Evolutionary conservation across 768 basidiomycete genomes (phyloP).

Genomic region (Hydnomerulius pinastri): DNA sequence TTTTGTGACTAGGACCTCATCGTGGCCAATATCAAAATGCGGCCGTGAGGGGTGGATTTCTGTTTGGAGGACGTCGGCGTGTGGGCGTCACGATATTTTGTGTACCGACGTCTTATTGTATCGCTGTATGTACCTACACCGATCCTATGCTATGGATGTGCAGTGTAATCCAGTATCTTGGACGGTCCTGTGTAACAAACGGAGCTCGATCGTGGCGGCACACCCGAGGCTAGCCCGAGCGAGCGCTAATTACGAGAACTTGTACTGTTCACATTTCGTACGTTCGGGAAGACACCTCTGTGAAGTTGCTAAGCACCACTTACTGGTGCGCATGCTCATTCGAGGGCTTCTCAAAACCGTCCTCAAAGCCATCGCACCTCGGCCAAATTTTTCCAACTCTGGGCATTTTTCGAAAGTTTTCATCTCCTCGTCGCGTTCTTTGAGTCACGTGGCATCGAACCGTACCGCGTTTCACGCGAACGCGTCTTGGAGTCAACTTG

Average conservation of each 20-base stretch:
- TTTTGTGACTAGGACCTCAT: conserved; percentile 60
- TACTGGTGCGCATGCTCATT: too few relatives aligned
- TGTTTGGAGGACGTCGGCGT: not conserved
- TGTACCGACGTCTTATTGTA: too few relatives aligned
- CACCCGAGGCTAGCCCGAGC: too few relatives aligned
- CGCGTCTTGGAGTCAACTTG: not conserved
- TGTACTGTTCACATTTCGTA: not conserved
- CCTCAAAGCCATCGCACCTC: too few relatives aligned
- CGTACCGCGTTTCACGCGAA: not conserved
- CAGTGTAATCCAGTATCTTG: too few relatives aligned
- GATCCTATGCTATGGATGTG: not conserved
- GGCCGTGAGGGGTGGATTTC: conserved; percentile 37
- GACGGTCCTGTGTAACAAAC: too few relatives aligned
- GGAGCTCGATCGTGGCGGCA: too few relatives aligned
- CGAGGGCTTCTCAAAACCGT: too few relatives aligned
- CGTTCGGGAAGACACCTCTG: too few relatives aligned
- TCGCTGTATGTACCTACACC: too few relatives aligned
- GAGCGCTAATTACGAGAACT: too few relatives aligned
- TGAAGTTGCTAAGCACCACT: not conserved
- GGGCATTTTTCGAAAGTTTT: not conserved
- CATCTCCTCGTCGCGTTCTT: not conserved
- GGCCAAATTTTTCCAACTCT: not conserved
- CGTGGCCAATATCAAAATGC: conserved; percentile 67
- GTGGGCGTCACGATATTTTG: too few relatives aligned
- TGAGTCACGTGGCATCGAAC: not conserved